These are phyloP conservation scores for Castanospermum australe DNA, from an alignment of 306 rosid species.

Conservation along the genomic window DNA sequence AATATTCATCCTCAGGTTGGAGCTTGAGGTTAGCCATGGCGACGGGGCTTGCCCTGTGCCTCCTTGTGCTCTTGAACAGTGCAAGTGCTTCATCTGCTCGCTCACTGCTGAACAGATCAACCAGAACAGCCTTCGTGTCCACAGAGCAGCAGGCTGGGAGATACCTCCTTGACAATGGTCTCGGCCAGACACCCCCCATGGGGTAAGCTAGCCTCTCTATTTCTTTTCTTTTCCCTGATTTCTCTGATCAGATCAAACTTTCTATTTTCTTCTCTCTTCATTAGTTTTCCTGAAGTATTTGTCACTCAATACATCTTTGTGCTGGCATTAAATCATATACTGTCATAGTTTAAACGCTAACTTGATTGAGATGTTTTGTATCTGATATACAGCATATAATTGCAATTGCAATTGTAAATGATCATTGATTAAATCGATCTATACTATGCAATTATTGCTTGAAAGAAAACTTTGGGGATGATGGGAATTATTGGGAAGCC, in stretches of 20 bases:
- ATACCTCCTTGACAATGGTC: conserved; percentile 44
- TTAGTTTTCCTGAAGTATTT: not conserved
- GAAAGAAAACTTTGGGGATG: not conserved
- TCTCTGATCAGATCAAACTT: not conserved
- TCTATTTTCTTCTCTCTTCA: not conserved
- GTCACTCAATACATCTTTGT: too few relatives aligned
- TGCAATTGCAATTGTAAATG: too few relatives aligned
- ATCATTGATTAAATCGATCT: not conserved
- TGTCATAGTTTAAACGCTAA: too few relatives aligned
- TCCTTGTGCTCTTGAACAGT: conserved; percentile 33
- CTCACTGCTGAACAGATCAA: not conserved
- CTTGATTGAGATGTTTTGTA: too few relatives aligned
- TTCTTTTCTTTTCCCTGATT: not conserved
- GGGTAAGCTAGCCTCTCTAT: conserved; percentile 50
- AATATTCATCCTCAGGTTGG: conserved; percentile 11
- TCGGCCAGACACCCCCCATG: conserved; percentile 63
- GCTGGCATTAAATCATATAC: too few relatives aligned
- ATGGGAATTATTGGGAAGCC: not conserved
- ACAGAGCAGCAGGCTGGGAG: conserved; percentile 19
- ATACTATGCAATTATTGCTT: not conserved
- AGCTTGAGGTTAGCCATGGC: conserved; percentile 7
- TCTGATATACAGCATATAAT: too few relatives aligned
- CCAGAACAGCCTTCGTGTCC: not conserved
- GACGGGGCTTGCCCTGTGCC: conserved; percentile 6
- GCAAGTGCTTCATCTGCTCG: conserved; percentile 17